phyloP scores from a whole-genome alignment of 192 early-diverging fungal species.

The Coemansia sp. region DNA sequence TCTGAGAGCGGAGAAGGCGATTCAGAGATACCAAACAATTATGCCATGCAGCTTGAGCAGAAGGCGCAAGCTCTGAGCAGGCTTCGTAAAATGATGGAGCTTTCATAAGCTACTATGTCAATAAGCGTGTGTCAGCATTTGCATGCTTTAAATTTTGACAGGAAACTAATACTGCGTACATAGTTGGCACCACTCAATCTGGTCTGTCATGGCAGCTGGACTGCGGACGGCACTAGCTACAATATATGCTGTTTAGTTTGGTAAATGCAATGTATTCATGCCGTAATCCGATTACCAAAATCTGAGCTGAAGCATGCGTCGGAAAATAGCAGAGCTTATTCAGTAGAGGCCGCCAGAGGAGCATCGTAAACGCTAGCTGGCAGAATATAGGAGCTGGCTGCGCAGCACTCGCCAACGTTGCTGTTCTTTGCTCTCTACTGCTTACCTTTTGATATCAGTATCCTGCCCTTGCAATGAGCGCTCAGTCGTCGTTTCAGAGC shows the following conservation, averaged over 20 bases:
- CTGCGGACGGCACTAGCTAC: no score
- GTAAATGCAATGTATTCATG: no score
- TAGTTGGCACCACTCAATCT: no score
- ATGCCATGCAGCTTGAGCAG: background rate
- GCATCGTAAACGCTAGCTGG: background rate
- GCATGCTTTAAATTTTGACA: background rate
- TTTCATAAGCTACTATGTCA: background rate
- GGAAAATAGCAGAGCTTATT: slow-evolving; percentile 7
- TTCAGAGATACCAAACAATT: background rate
- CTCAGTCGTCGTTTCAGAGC: background rate
- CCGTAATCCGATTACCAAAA: no score
- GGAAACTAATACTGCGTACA: no score
- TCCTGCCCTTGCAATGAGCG: background rate
- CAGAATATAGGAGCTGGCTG: background rate
- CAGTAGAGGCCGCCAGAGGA: background rate
- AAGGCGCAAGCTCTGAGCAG: background rate
- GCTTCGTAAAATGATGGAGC: background rate
- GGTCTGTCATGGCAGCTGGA: no score
- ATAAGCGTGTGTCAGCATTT: background rate
- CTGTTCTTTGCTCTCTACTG: background rate
- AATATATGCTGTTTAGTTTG: no score
- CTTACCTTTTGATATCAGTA: background rate
- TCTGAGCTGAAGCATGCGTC: slow-evolving; percentile 10
- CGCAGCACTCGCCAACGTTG: background rate
- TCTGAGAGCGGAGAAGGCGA: background rate